Evolutionary conservation across 352 stramenopile species (phyloP), one percentile per base, ranked within the genome.

Genomic region (Phytopythium oedochilum): DNA sequence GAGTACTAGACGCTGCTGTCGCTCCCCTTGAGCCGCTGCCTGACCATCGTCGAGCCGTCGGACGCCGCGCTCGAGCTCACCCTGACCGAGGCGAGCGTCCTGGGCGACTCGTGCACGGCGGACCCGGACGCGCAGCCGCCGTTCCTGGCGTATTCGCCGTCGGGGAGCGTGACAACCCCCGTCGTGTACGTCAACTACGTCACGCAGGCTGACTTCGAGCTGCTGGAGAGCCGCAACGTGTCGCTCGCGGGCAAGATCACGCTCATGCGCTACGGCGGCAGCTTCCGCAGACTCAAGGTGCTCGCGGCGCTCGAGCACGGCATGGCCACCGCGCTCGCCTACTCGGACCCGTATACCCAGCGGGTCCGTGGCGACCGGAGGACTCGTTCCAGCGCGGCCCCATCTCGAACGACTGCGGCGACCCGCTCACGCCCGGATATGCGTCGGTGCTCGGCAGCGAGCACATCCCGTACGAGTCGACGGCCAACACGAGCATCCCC

Each of bases 131-230:
- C 68, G 55, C 73, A 75, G 64, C 88, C 71, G 68, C 75, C 84
- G 12, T 97, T 92, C 64, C 63, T 94, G 54, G 88, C 80, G 3
- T 97, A 96, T 66, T 73, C 78, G 11, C 71, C 83, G 2, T 83
- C 77, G 8, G 88, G 86, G 6, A 73, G 85, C 49, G 62, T 92
- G 23, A 78, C 66, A 28, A 68, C 65, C 9, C 38, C 78, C 1
- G 57, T 93, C 10, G 85, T 97, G 50, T 96, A 95, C 68, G 84
- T 74, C 23, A 96, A 97, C 68, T 90, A 91, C 57, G 88, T 82
- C 3, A 68, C 64, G n/a, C 86, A 75, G 17, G 49, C 70, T 43
- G 87, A 97, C 60, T 96, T 95, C 61, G 64, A 83, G 47, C 78
- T 57, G 48, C 71, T 96, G 8, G 59, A 74, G 52, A 53, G 52